Evolutionary conservation across 148 eudicot genomes (phyloP).

Genomic region (Cornus suecica): DNA sequence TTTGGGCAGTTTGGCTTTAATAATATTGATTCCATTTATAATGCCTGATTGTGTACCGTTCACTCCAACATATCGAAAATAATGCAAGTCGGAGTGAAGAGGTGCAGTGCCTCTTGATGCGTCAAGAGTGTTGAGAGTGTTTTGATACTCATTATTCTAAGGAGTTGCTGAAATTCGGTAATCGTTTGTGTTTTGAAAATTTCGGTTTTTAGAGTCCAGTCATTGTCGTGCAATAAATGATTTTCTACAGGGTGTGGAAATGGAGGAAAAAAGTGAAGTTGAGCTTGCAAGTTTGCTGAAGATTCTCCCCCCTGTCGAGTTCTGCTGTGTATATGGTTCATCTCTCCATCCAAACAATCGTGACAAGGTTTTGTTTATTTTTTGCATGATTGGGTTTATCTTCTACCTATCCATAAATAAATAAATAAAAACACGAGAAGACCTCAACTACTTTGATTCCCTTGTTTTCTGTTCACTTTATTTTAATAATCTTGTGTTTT

Average conservation of each 20-base stretch:
- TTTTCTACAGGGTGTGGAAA: slow-evolving; percentile 7
- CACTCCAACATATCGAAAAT: too few relatives aligned
- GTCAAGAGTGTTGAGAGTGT: too few relatives aligned
- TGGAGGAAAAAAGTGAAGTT: slow-evolving; percentile 37
- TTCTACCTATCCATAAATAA: background rate
- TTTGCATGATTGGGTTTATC: background rate
- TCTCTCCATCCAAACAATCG: slow-evolving; percentile 77
- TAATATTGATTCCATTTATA: too few relatives aligned
- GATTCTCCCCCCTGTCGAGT: slow-evolving; percentile 86
- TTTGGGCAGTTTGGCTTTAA: background rate
- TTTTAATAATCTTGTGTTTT: background rate
- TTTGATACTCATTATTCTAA: background rate
- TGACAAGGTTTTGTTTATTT: slow-evolving; percentile 50
- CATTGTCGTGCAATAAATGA: too few relatives aligned
- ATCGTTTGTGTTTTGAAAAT: background rate
- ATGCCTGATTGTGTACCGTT: too few relatives aligned
- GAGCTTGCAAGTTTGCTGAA: slow-evolving; percentile 57
- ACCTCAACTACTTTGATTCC: background rate
- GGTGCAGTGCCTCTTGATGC: too few relatives aligned
- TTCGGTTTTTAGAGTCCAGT: too few relatives aligned
- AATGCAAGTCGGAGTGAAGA: too few relatives aligned
- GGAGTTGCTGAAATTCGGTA: background rate
- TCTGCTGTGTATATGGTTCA: slow-evolving; percentile 91
- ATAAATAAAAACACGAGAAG: too few relatives aligned
- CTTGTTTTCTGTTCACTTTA: background rate